Evolutionary conservation across 257 asterid genomes (phyloP), one percentile per base, ranked within the genome.

Genomic region (Phtheirospermum japonicum): DNA sequence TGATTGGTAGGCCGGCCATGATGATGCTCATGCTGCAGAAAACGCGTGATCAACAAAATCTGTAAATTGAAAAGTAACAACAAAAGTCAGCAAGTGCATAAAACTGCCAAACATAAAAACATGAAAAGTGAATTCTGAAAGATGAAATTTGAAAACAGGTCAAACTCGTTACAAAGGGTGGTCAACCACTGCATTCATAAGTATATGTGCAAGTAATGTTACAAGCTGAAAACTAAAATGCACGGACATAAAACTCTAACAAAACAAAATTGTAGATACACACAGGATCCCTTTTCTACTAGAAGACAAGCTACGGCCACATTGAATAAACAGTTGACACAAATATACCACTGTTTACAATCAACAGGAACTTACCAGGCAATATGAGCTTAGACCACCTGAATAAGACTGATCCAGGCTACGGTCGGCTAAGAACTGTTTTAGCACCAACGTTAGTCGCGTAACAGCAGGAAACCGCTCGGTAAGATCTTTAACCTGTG

Each of bases 1-100:
- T 83, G 97, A 69, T 76, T 81, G 63, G 79, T 87, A 52, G 94
- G 80, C 59, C 92, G 87, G 57, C 97, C 88, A 61, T 87, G 92
- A 77, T 93, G 99, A 85, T 85, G 97, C 77, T 87, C 97, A 72
- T 93, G 97, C 88, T 93, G 99, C 80, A 93, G 83, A 76, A 87
- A 93, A 56, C 97, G 96, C 45, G 91, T 87, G 72, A 93, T 87
- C 79, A 89, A 65, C 50, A 93, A 65, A 63, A 86, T 79, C 99
- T 92, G 85, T 68, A 66, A 65, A 75, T 75, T 37, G 67, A 46
- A 36, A 60, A 66, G 68, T 34, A 68, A 34, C 36, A 52, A 57
- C 46, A 71, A 71, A 66, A 53, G 60, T 71, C 40, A 77, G 74
- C 59, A 76, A 64, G 64, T 56, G 37, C 76, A 66, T 30, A 57